phyloP scores from a whole-genome alignment of 1,139 yeast species.

The Saccharomycopsis crataegensis region DNA sequence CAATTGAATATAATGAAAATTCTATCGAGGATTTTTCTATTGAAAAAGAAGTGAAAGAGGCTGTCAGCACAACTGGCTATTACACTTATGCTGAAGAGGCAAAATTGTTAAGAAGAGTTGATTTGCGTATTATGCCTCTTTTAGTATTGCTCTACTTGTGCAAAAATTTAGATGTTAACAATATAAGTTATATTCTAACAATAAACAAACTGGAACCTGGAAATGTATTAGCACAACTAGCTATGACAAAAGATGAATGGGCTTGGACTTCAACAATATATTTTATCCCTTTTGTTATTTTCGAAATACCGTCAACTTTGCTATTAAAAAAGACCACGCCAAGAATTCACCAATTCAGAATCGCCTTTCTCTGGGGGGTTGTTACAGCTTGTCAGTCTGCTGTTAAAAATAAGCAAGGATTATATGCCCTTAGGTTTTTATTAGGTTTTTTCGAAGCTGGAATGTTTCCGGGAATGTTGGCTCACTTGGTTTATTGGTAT shows the following conservation, averaged over 20 bases:
- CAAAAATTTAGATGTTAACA: background rate
- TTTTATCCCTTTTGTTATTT: background rate
- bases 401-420: background rate
- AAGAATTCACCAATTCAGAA: background rate
- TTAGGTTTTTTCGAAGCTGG: background rate
- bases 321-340: background rate
- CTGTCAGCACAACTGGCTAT: background rate
- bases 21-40: background rate
- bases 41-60: background rate
- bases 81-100: background rate
- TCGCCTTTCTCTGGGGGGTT: background rate
- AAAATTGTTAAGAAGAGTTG: background rate
- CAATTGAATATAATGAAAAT: background rate
- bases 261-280: background rate
- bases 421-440: background rate
- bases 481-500: background rate
- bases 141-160: background rate
- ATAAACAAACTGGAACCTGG: background rate
- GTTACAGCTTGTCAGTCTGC: background rate
- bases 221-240: background rate
- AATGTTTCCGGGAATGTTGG: background rate
- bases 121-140: background rate
- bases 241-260: background rate
- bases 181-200: background rate
- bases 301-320: background rate